Evolutionary conservation across 1,139 yeast species (phyloP), one percentile per base, ranked within the genome.

Genomic region (Kodamaea sp.): DNA sequence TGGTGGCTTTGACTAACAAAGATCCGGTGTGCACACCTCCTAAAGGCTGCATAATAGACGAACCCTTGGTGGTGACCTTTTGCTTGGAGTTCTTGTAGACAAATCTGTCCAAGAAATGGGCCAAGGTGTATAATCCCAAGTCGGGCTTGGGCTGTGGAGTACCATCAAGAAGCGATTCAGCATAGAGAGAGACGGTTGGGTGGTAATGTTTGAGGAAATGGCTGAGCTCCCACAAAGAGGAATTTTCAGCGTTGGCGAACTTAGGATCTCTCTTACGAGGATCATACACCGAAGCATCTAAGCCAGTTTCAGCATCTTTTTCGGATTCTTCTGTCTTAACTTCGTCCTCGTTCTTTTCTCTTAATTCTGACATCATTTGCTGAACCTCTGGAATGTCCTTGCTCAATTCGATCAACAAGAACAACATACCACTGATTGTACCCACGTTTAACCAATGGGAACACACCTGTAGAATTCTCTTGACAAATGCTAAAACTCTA

Each of bases 31-130:
- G 88, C 1, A 83, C 77, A 39, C 97, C 97, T 31, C 96, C 94
- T 44, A 94, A 71, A 32, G 98, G 97, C 69, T 92, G 98, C 97
- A 94, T 94, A 57, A 92, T 90, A 31, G 97, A 87, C 3, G 84
- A 71, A 53, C 97, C 97, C 56, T 86, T 83, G 22, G 83, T 68
- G 28, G 48, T 47, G 15, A 81, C 71, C 61, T 83, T 86, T 52
- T 80, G 84, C 64, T 87, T 88, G 34, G 97, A 89, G 57, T 89
- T 89, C 63, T 87, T 84, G 67, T 92, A 92, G 24, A 94, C 97
- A 66, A 94, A 92, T 59, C 96, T 78, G 61, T 92, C 97, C 66
- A 92, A 73, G 76, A 92, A 92, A 61, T 90, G 97, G 18, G 88
- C 71, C 45, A 92, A 70, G 0, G 96, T 82, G 61, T 82, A 92